These are phyloP conservation scores for Pelargonium myrrhifolium DNA, from an alignment of 441 rosid species.

Conservation along the genomic window DNA sequence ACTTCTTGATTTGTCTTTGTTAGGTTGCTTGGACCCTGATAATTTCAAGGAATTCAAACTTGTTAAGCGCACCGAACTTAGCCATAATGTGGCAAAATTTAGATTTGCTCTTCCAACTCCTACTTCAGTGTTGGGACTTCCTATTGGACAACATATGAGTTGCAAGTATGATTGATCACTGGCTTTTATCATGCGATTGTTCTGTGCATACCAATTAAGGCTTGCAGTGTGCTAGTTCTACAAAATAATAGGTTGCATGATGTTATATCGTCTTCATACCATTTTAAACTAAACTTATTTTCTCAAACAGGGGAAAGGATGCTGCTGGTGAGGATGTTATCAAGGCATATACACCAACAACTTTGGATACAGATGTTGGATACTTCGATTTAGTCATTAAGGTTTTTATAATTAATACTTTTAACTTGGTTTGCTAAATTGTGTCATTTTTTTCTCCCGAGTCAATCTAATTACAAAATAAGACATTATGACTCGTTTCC, in stretches of 20 bases:
- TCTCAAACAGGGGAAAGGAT: slow-evolving; percentile 28
- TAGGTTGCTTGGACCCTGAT: slow-evolving; percentile 44
- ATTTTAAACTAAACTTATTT: not conserved
- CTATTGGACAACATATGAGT: slow-evolving; percentile 45
- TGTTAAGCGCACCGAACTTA: slow-evolving; percentile 33
- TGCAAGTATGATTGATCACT: slow-evolving; percentile 32
- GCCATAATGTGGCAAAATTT: slow-evolving; percentile 45
- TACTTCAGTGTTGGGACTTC: slow-evolving; percentile 40
- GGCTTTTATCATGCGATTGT: not conserved
- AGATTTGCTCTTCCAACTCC: slow-evolving; percentile 41
- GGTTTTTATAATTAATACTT: slow-evolving; percentile 12
- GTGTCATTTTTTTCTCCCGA: not conserved
- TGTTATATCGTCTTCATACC: not conserved
- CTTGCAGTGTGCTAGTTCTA: not conserved
- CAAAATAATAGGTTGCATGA: not conserved
- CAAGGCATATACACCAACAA: slow-evolving; percentile 31
- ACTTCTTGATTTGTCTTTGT: slow-evolving; percentile 3
- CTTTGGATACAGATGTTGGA: slow-evolving; percentile 34
- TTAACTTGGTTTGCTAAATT: not conserved
- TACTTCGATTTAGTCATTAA: slow-evolving; percentile 34
- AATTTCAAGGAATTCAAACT: slow-evolving; percentile 41
- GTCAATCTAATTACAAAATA: not conserved
- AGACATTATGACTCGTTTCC: not conserved
- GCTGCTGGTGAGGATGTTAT: slow-evolving; percentile 25
- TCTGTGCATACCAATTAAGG: slow-evolving; percentile 9